Evolutionary conservation across 2,329 filamentous ascomycete species (phyloP).

Genomic region (Penicillium janthinellum): DNA sequence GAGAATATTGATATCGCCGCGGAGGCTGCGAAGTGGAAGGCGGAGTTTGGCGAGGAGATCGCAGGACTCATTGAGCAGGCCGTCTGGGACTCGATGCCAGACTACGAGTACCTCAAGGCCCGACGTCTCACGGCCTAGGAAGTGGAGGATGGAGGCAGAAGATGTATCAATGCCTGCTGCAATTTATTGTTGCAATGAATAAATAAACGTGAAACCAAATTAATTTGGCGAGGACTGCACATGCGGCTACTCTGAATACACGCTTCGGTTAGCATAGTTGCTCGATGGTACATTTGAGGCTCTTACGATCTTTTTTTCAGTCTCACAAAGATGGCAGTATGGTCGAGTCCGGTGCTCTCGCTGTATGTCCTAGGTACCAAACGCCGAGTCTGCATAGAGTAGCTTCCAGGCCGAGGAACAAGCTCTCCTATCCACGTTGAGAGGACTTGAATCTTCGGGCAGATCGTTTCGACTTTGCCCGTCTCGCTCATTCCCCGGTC

Average conservation of each 20-base stretch:
- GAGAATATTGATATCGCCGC: conserved; percentile 35
- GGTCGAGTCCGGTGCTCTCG: too few relatives aligned
- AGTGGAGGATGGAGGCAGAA: not conserved
- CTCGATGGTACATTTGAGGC: not conserved
- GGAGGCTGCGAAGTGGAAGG: conserved; percentile 40
- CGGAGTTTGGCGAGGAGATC: conserved; percentile 37
- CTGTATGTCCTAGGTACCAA: too few relatives aligned
- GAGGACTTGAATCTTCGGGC: not conserved
- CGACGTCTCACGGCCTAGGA: conserved; percentile 19
- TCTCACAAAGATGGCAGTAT: too few relatives aligned
- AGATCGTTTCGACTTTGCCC: not conserved
- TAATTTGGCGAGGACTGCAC: not conserved
- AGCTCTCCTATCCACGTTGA: not conserved
- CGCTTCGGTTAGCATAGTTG: not conserved
- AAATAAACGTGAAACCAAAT: not conserved
- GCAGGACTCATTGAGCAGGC: conserved; percentile 28
- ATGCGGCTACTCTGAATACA: not conserved
- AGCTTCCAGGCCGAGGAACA: not conserved
- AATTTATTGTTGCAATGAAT: not conserved
- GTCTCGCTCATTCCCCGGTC: not conserved
- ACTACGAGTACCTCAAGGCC: conserved; percentile 44
- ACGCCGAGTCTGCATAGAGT: too few relatives aligned
- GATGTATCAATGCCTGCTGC: not conserved
- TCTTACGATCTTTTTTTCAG: too few relatives aligned
- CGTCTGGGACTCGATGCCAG: conserved; percentile 39